Base-by-base conservation (phyloP, 768 basidiomycete genomes). In the Podaxis rugospora region DNA sequence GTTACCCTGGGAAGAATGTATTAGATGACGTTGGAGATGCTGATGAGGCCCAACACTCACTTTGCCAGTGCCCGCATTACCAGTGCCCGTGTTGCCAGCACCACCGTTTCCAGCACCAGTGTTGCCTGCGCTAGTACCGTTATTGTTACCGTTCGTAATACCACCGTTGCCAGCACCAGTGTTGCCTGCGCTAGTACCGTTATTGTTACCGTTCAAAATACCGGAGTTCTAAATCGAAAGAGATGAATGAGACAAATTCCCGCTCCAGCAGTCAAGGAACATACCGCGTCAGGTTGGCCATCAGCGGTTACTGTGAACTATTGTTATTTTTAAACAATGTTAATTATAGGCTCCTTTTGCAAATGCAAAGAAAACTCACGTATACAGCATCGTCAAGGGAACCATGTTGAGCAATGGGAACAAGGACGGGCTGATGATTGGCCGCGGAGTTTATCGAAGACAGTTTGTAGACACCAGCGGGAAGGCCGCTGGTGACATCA, bases 391-490 rank as follows among this genome's bases (percentile, higher is more conserved):
- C 86, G 68, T 87, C 82, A 36, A 85, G 70, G 37, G 75, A 72
- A 63, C 85, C 85, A 65, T 84, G 87, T 64, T 85, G 84, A 27
- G 81, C 85, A 55, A 88, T 71, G 10, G 85, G 78, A 53, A 82
- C 85, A 57, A 86, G 70, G 55, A 78, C 80, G 21, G 82, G 85
- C 66, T 83, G 82, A 64, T 89, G 85, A 74, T 87, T 88, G 11
- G 80, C 71, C 27, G 81, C 79, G 40, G 79, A 70, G 69, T 83
- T 83, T 72, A 87, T 86, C 3, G 83, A 82, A 52, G 82, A 76
- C 40, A 88, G 72, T 62, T 79, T 79, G 76, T 92, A 90, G 42
- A 73, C 67, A 28, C 86, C 86, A 16, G 77, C 79, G 25, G 85
- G 79, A 40, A 89, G 75, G 63, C 87, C 88, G 25, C 71, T 71